Percentiles rank a stretch among this genome's conserved stretches.
phyloP scores from a whole-genome alignment of 108 stramenopile species.

The Fistulifera solaris region DNA sequence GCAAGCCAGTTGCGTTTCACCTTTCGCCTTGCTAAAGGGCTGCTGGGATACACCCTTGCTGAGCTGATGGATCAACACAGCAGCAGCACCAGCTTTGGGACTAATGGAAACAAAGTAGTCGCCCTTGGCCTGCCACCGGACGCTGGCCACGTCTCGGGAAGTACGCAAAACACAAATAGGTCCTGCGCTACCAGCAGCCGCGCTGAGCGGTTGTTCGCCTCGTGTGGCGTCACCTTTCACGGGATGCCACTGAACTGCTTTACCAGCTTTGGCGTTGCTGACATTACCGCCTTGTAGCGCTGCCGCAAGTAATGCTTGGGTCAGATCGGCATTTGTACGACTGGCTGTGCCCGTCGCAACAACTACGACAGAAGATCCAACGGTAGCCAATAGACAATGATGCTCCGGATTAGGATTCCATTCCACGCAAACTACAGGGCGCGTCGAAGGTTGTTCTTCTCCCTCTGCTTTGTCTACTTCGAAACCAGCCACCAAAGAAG shows the following conservation, averaged over 20 bases:
- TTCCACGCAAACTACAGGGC: constrained; percentile 59
- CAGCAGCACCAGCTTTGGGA: constrained; percentile 65
- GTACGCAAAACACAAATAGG: constrained; percentile 56
- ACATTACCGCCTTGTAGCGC: constrained; percentile 57
- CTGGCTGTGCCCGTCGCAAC: constrained; percentile 87
- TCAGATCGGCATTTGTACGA: constrained; percentile 65
- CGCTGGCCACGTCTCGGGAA: constrained; percentile 48
- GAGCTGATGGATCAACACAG: constrained; percentile 93
- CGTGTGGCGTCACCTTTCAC: constrained; percentile 5
- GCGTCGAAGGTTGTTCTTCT: constrained; percentile 12
- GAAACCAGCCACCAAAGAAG: constrained; percentile 14
- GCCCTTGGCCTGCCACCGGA: constrained; percentile 94
- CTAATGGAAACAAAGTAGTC: constrained; percentile 95
- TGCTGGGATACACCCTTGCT: constrained; percentile 88
- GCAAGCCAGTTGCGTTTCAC: constrained; percentile 80
- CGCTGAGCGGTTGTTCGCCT: neutral
- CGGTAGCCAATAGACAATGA: constrained; percentile 75
- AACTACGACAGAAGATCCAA: constrained; percentile 71
- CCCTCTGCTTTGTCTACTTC: constrained; percentile 22
- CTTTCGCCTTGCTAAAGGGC: constrained; percentile 88
- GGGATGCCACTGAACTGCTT: constrained; percentile 63
- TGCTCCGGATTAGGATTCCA: constrained; percentile 91
- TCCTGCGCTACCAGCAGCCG: constrained; percentile 37
- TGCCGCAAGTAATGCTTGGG: constrained; percentile 71
- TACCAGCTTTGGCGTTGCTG: constrained; percentile 66